These are phyloP conservation scores for Debaryomyces singareniensis DNA, from an alignment of 1,139 yeast species.

Conservation along the genomic window DNA sequence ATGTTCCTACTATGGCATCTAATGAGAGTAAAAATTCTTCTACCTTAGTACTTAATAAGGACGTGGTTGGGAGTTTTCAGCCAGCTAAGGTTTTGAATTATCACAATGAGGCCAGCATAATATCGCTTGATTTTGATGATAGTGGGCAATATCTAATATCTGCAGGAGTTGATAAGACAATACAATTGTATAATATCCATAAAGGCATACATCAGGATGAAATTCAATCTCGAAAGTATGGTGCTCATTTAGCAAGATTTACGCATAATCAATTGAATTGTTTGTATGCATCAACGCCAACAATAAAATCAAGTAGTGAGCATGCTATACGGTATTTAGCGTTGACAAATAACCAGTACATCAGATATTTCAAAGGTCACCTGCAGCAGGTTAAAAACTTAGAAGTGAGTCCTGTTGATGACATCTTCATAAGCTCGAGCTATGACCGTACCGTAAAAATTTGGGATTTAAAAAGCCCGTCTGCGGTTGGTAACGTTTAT, in stretches of 20 bases:
- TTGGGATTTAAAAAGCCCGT: constrained; percentile 74
- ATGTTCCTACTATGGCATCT: constrained; percentile 7
- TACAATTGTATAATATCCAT: constrained; percentile 75
- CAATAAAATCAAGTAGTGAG: constrained; percentile 32
- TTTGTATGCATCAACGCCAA: constrained; percentile 73
- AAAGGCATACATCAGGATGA: constrained; percentile 63
- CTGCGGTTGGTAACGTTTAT: constrained; percentile 58
- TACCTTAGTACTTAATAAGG: constrained; percentile 28
- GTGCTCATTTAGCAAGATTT: constrained; percentile 81
- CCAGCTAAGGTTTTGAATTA: constrained; percentile 56
- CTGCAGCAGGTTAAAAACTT: constrained; percentile 64
- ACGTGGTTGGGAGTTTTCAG: constrained; percentile 40
- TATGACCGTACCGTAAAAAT: constrained; percentile 73
- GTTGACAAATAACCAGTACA: constrained; percentile 68
- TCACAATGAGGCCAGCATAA: constrained; percentile 55
- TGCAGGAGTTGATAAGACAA: constrained; percentile 75
- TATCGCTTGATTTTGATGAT: constrained; percentile 82
- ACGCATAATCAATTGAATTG: constrained; percentile 73
- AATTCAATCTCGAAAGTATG: constrained; percentile 82
- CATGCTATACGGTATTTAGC: constrained; percentile 73
- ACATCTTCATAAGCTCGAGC: constrained; percentile 63
- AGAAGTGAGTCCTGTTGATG: constrained; percentile 70
- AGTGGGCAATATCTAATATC: constrained; percentile 75
- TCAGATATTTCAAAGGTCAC: constrained; percentile 87
- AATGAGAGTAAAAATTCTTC: constrained; percentile 2